Base-by-base conservation (phyloP, 805 yeast species). In the Starmerella vaccinii region DNA sequence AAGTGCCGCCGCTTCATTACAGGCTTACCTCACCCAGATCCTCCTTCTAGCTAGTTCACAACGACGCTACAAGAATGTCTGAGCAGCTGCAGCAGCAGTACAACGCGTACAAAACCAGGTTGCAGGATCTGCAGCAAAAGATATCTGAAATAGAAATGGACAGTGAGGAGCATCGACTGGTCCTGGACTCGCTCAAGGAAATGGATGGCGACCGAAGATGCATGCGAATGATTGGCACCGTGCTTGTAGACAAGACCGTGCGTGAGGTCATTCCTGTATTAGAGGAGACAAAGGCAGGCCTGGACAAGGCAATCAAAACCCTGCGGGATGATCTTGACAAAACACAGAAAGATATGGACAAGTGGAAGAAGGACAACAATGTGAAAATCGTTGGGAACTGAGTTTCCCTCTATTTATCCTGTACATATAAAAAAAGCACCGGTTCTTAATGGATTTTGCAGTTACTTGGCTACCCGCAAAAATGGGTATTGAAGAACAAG, bases 191-290 rank as follows among this genome's bases (percentile, higher is more conserved):
- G 1, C 66, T 84, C 27, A 56, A 65, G 39, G 69, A 67, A 0
- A 70, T 78, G 9, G 79, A 80, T 22, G 55, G 59, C 2, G 78
- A 75, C 41, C 77, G 98, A 54, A 80, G 81, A 63, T 87, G 97
- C 62, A 88, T 80, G 68, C 79, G 95, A 61, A 87, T 92, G 96
- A 76, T 90, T 29, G 97, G 96, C 23, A 94, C 95, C 9, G 95
- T 89, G 3, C 72, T 90, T 29, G 84, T 89, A 16, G 94, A 88
- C 62, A 81, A 84, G 57, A 74, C 80, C 4, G 92, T 87, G 4
- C 80, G 74, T n/a, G 87, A 84, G 37, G 92, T 89, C 4, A 67
- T 75, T 4, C 81, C 81, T 12, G 72, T 81, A 10, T 67, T 87
- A 49, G 71, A 74, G 47, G 71, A 76, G 23, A 87, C 84, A 58